Base-by-base conservation (phyloP, 2,329 filamentous ascomycete species). In the Clarireedia monteithiana region DNA sequence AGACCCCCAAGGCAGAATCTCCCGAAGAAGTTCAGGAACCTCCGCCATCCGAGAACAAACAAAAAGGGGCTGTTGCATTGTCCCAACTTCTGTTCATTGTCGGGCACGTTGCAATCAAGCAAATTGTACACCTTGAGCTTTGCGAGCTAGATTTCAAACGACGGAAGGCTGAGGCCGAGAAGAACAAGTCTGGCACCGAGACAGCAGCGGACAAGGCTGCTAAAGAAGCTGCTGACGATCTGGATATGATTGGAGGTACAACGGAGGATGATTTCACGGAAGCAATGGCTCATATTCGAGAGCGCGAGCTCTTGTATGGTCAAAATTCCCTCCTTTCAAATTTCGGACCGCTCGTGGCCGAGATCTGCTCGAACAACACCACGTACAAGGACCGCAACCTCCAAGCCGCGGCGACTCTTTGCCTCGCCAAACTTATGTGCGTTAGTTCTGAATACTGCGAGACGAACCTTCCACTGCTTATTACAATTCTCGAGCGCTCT, bases 81-180 rank as follows among this genome's bases (percentile, higher is more conserved):
- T 96, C 94, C 0, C 94, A 97, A 66, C 79, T 99, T 2, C 78
- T 99, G 0, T 97, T 97, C 69, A 87, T 96, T 38, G 92, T 97
- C 30, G 94, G 94, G 0, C 94, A 99, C 67, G 88, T 97, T 48
- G 94, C 94, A 14, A 94, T 99, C 69, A 99, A 99, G 74, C 95
- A 99, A 69, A 99, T 99, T 64, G 95, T 99, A 0, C 94, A 99
- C 69, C 81, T 99, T 10, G 94, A 99, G 66, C 79, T 97, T n/a
- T 96, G 91, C 69, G 94, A 99, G 69, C 83, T 94, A 50, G 94
- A 99, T 71, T 99, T 99, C 73, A 99, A 99, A 76, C 88, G 92
- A 53, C 83, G 92, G 62, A 99, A 99, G 76, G 86, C 89, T 42
- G 89, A 94, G 58, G 89, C 91, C 64, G 89, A 94, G 67, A 91